These are phyloP conservation scores for Ogataea zsoltii DNA, from an alignment of 805 yeast genomes.

Conservation along the genomic window DNA sequence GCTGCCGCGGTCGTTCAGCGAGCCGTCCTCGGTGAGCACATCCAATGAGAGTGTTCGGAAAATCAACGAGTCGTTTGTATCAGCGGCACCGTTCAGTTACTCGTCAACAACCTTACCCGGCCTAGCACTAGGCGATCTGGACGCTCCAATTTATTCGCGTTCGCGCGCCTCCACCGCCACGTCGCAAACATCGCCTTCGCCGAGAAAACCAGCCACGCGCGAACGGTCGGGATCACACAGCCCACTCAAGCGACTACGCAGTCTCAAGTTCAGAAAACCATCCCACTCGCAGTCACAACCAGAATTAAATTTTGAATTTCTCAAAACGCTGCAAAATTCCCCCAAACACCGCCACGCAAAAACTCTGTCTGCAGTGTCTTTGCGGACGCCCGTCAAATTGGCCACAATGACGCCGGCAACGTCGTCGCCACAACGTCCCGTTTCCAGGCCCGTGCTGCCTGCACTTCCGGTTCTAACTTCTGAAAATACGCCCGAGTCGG, in stretches of 20 bases:
- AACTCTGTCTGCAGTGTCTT: conserved; percentile 19
- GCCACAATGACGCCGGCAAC: neutral
- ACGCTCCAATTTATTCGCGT: neutral
- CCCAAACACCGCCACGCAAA: conserved; percentile 25
- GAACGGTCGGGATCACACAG: conserved; percentile 24
- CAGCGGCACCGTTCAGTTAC: conserved; percentile 6
- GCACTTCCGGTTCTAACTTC: neutral
- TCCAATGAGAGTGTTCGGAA: neutral
- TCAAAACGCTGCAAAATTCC: conserved; percentile 29
- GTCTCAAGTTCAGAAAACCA: conserved; percentile 24
- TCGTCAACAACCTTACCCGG: conserved; percentile 16
- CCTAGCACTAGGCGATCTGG: neutral
- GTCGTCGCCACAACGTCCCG: neutral
- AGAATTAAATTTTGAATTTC: conserved; percentile 30
- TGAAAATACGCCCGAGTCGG: conserved; percentile 24
- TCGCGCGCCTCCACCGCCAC: conserved; percentile 6
- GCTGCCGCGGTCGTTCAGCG: conserved; percentile 22
- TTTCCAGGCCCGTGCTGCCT: neutral
- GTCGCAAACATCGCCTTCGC: conserved; percentile 6
- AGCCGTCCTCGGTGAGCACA: conserved; percentile 21
- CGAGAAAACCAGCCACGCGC: conserved; percentile 1
- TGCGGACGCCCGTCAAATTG: conserved; percentile 19
- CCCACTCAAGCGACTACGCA: conserved; percentile 29
- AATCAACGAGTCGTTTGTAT: neutral
- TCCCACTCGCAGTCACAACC: conserved; percentile 23